A percentile compares a stretch with the other conserved stretches of the same genome.
These are phyloP conservation scores for Alternaria infectoria DNA, from an alignment of 2,329 filamentous ascomycete genomes.

Conservation along the genomic window DNA sequence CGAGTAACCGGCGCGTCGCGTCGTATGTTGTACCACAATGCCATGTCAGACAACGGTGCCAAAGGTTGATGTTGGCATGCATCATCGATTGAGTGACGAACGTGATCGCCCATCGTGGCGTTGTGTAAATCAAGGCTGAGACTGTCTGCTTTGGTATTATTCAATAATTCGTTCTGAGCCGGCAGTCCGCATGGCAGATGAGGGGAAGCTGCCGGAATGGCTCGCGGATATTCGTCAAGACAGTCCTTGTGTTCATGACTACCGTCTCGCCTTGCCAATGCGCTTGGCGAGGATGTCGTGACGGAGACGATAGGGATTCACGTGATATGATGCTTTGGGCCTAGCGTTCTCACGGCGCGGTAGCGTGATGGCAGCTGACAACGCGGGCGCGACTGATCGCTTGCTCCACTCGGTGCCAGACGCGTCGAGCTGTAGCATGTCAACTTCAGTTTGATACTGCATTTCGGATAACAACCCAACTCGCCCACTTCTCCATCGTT, in stretches of 20 bases:
- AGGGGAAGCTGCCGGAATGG: neutral
- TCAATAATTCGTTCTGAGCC: neutral
- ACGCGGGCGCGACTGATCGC: constrained; percentile 6
- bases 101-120: neutral
- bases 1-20: neutral
- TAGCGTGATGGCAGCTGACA: neutral
- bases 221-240: neutral
- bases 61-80: neutral
- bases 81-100: neutral
- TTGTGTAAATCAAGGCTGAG: neutral
- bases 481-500: neutral
- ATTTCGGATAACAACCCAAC: neutral
- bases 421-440: neutral
- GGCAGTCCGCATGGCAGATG: neutral
- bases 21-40: neutral
- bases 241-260: neutral
- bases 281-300: neutral
- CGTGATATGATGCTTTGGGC: neutral
- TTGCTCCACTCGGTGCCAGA: constrained; percentile 1
- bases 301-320: neutral
- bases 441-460: neutral
- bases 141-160: neutral
- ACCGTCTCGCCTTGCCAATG: neutral
- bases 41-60: neutral
- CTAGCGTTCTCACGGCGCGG: neutral